Evolutionary conservation across 495 filamentous ascomycete genomes (phyloP), one percentile per base, ranked within the genome.

Genomic region (Aspergillus funiculosus): DNA sequence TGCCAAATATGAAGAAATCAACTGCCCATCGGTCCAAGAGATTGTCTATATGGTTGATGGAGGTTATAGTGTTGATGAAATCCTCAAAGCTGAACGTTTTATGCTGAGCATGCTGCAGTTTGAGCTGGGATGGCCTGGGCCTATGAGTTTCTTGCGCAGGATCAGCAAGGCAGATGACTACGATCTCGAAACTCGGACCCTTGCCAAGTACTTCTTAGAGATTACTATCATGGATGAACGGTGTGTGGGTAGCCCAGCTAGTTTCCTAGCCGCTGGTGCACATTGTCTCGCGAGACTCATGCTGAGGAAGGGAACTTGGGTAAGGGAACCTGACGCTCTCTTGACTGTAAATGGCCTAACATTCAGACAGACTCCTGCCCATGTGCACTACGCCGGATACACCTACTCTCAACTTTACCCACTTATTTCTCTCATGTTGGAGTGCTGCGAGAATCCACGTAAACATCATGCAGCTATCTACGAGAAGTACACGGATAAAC

Each of bases 111-210:
- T 95, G 82, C 76, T 98, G 29, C 78, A 89, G 50, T 98, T 94
- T 58, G 87, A 94, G 60, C 79, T 98, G 18, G 94, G 92, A 21
- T 98, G 86, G 85, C 92, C 92, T 7, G 94, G 92, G 32, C 92
- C 92, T 1, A 95, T 98, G 91, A 96, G 89, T 68, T 98, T 97
- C 71, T 73, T 98, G 38, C 77, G 92, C 40, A 81, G 89, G 43
- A 91, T 96, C 62, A 97, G 92, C 80, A 98, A 97, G 71, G 92
- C 92, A 11, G 92, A 98, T 63, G 90, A 96, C 59, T 98, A 97
- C 61, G 90, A 97, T 58, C 71, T 94, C 38, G 89, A 98, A 68
- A 96, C 89, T 15, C 80, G 92, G 15, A 97, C 94, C 4, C 76
- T 98, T 21, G 90, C 92, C 51, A 98, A 98, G 72, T 98, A 98